These are phyloP conservation scores for Entomophthora muscae DNA, from an alignment of 371 early-diverging fungal genomes.

Conservation along the genomic window DNA sequence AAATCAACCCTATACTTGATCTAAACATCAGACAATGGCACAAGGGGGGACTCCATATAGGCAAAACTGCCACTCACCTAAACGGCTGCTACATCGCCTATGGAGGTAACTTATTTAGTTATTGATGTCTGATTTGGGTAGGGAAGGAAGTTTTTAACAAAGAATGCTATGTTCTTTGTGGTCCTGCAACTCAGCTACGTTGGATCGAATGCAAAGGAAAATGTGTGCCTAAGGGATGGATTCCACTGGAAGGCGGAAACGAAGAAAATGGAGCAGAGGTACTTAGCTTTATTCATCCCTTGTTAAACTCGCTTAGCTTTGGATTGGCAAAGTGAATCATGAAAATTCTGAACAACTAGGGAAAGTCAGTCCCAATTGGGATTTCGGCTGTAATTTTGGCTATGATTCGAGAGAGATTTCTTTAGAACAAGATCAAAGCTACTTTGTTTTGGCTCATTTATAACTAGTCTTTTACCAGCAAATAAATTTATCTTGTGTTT, in stretches of 20 bases:
- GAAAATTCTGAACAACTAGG: slow-evolving; percentile 21
- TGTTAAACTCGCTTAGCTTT: slow-evolving; percentile 14
- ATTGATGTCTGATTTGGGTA: not conserved
- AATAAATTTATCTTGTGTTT: too few relatives aligned
- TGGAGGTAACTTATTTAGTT: slow-evolving; percentile 14
- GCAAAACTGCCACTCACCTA: slow-evolving; percentile 24
- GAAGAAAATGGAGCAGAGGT: slow-evolving; percentile 20
- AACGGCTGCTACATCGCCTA: slow-evolving; percentile 20
- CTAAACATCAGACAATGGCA: not conserved
- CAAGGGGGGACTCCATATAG: slow-evolving; percentile 26
- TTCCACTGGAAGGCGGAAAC: slow-evolving; percentile 22
- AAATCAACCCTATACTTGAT: not conserved
- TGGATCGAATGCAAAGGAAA: slow-evolving; percentile 22
- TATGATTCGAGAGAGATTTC: slow-evolving; percentile 13
- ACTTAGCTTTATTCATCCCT: not conserved
- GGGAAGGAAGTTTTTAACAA: slow-evolving; percentile 16
- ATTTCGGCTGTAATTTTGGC: slow-evolving; percentile 16
- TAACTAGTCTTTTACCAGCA: too few relatives aligned
- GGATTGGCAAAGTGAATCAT: slow-evolving; percentile 20
- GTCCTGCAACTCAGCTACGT: slow-evolving; percentile 20
- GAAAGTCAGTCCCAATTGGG: slow-evolving; percentile 20
- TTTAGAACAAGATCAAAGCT: slow-evolving; percentile 4
- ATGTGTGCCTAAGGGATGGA: slow-evolving; percentile 10
- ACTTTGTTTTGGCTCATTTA: slow-evolving; percentile 8
- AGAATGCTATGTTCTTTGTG: slow-evolving; percentile 29